Percentiles rank a stretch among this genome's conserved stretches.
These are phyloP conservation scores for Leccinum variicolor DNA, from an alignment of 768 basidiomycete species.

Conservation along the genomic window DNA sequence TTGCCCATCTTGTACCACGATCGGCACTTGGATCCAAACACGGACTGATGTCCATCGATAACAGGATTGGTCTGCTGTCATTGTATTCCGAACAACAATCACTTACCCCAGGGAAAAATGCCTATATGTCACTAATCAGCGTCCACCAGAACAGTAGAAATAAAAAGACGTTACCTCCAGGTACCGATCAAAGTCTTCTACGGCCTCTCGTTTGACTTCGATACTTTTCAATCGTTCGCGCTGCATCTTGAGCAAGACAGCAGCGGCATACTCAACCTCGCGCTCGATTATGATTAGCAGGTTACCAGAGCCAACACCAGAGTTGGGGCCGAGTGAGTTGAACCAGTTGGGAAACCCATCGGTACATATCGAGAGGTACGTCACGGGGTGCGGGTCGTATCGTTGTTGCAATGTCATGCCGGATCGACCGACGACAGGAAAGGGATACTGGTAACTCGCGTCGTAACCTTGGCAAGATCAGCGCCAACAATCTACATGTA, in stretches of 20 bases:
- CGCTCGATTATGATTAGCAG: slow-evolving; percentile 52
- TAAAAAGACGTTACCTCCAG: slow-evolving; percentile 38
- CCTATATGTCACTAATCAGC: background rate
- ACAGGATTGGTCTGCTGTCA: slow-evolving; percentile 17
- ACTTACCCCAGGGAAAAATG: slow-evolving; percentile 11
- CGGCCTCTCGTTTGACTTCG: slow-evolving; percentile 57
- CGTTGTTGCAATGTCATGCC: slow-evolving; percentile 51
- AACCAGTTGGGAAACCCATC: slow-evolving; percentile 74
- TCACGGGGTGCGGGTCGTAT: slow-evolving; percentile 51
- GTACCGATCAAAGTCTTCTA: slow-evolving; percentile 53
- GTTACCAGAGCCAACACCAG: slow-evolving; percentile 51
- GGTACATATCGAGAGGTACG: slow-evolving; percentile 57
- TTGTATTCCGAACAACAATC: background rate
- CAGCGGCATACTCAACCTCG: slow-evolving; percentile 51
- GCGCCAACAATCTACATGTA: background rate
- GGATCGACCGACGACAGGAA: slow-evolving; percentile 53
- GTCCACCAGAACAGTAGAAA: background rate
- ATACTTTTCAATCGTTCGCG: slow-evolving; percentile 61
- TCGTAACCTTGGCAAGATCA: slow-evolving; percentile 35
- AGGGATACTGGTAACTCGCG: slow-evolving; percentile 44
- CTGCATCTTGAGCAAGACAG: slow-evolving; percentile 48
- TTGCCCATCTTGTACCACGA: slow-evolving; percentile 66
- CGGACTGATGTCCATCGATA: slow-evolving; percentile 38
- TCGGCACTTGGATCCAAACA: slow-evolving; percentile 54
- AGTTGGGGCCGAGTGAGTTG: slow-evolving; percentile 54